Percentiles rank a stretch among this genome's conserved stretches.
These are phyloP conservation scores for Euphorbia lathyris DNA, from an alignment of 345 rosid species.

Conservation along the genomic window DNA sequence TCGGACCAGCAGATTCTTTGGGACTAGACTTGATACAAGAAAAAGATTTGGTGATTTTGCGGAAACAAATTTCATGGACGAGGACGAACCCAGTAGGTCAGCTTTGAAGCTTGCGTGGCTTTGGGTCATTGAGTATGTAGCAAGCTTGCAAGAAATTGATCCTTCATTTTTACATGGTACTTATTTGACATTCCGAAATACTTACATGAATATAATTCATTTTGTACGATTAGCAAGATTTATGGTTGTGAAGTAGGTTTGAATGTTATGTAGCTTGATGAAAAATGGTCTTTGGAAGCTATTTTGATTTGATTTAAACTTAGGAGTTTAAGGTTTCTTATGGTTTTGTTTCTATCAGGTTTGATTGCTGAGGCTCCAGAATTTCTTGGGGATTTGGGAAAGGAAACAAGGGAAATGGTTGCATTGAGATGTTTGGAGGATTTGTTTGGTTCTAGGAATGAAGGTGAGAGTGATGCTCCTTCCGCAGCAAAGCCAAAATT, in stretches of 20 bases:
- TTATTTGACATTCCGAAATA: neutral
- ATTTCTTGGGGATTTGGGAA: conserved; percentile 22
- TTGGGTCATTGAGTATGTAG: conserved; percentile 56
- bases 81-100: conserved; percentile 6
- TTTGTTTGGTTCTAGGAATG: conserved; percentile 28
- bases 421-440: conserved; percentile 62
- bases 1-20: no score
- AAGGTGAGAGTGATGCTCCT: conserved; percentile 9
- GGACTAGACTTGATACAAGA: neutral
- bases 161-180: conserved; percentile 43
- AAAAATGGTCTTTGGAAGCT: neutral
- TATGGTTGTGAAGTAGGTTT: neutral
- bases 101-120: conserved; percentile 40
- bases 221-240: neutral
- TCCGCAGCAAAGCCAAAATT: conserved; percentile 20
- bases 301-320: neutral
- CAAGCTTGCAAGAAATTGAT: conserved; percentile 35
- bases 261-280: neutral
- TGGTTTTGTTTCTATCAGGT: conserved; percentile 23
- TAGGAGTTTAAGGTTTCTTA: neutral
- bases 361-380: conserved; percentile 45
- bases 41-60: neutral
- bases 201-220: neutral
- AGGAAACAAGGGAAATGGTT: conserved; percentile 45
- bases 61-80: conserved; percentile 7